These are phyloP conservation scores for Solanum sitiens DNA, from an alignment of 257 asterid genomes.

Conservation along the genomic window DNA sequence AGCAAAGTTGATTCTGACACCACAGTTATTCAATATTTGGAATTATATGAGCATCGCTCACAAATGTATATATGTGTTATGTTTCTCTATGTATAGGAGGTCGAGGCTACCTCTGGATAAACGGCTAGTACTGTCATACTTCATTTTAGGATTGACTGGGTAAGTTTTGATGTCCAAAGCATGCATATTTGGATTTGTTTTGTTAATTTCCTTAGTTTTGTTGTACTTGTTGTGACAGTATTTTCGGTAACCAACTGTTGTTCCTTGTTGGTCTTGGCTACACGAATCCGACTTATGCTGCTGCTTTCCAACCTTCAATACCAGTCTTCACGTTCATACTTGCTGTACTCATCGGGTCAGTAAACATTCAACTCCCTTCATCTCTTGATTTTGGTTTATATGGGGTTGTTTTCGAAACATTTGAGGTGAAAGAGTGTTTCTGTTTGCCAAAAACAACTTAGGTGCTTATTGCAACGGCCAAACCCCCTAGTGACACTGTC, in stretches of 20 bases:
- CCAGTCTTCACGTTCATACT: slow-evolving; percentile 94
- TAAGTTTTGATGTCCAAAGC: slow-evolving; percentile 17
- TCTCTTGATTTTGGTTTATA: neutral
- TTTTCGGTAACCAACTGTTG: slow-evolving; percentile 89
- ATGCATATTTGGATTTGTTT: neutral
- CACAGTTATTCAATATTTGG: neutral
- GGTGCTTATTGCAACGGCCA: neutral
- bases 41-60: neutral
- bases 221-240: slow-evolving; percentile 26
- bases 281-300: slow-evolving; percentile 93
- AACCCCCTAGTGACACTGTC: neutral
- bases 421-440: neutral
- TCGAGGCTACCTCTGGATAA: slow-evolving; percentile 57
- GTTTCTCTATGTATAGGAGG: slow-evolving; percentile 35
- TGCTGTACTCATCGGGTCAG: slow-evolving; percentile 86
- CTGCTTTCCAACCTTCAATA: slow-evolving; percentile 90
- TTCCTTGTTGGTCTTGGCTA: slow-evolving; percentile 92
- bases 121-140: slow-evolving; percentile 51
- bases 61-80: neutral
- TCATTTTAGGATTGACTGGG: slow-evolving; percentile 98
- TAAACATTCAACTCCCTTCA: slow-evolving; percentile 8
- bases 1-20: neutral
- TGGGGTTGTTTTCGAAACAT: neutral
- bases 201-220: neutral
- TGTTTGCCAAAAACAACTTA: neutral